phyloP scores from a whole-genome alignment of 1,284 basidiomycete species.

The Neonothopanus nambi region DNA sequence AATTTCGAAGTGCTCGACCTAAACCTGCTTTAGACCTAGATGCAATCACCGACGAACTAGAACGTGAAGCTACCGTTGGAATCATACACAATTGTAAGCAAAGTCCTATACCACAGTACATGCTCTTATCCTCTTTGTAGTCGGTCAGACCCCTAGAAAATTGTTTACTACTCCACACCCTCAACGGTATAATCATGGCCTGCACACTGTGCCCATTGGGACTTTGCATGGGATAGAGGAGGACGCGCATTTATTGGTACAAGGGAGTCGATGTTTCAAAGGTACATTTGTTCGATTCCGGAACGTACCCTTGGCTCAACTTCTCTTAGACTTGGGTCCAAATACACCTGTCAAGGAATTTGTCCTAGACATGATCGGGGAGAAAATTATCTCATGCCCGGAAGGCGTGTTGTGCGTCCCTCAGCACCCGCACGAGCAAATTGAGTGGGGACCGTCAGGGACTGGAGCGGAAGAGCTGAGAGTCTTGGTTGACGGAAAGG shows the following conservation, averaged over 20 bases:
- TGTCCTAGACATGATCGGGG: constrained; percentile 55
- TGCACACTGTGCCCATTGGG: constrained; percentile 68
- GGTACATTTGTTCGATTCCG: constrained; percentile 39
- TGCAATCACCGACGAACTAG: constrained; percentile 79
- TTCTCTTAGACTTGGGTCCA: constrained; percentile 49
- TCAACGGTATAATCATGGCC: constrained; percentile 67
- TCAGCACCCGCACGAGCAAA: constrained; percentile 61
- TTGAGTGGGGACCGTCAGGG: constrained; percentile 59
- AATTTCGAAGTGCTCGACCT: background rate
- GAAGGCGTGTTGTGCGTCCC: constrained; percentile 62
- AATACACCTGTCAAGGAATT: constrained; percentile 51
- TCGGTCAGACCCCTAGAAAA: constrained; percentile 89
- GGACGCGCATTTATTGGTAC: constrained; percentile 64
- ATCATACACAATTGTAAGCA: constrained; percentile 91
- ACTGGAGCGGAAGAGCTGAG: constrained; percentile 55
- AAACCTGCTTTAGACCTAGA: constrained; percentile 65
- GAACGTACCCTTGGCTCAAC: constrained; percentile 21
- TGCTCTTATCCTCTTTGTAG: constrained; percentile 35
- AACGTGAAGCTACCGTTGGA: constrained; percentile 90
- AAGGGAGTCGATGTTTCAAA: constrained; percentile 58
- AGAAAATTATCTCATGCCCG: constrained; percentile 66
- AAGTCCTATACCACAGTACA: background rate
- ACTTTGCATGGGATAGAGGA: constrained; percentile 80
- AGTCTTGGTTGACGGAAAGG: constrained; percentile 63
- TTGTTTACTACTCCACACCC: constrained; percentile 89